Conservation (phyloP, 1,139 yeast genomes). For the Pichia sp. region DNA sequence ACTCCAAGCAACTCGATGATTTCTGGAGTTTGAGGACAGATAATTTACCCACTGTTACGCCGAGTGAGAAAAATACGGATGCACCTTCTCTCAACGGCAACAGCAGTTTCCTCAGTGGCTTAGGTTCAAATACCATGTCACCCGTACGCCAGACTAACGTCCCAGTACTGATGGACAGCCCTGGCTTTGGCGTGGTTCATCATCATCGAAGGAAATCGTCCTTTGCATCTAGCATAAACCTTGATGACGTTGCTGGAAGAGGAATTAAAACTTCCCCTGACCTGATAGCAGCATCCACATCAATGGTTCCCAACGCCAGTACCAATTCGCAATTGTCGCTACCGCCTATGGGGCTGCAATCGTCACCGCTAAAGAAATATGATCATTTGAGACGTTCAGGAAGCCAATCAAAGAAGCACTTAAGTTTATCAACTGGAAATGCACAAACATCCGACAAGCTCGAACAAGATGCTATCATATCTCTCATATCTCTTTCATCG, state of each 20-base stretch:
- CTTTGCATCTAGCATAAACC: constrained; percentile 11
- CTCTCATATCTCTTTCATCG: constrained; percentile 29
- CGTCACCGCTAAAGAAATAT: background rate
- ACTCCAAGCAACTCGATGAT: constrained; percentile 16
- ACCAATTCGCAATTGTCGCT: constrained; percentile 1
- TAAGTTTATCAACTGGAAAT: background rate
- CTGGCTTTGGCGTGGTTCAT: constrained; percentile 1
- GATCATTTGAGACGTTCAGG: too few species aligned
- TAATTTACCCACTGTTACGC: constrained; percentile 18
- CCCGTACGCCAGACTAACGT: too few species aligned
- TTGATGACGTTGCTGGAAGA: constrained; percentile 20
- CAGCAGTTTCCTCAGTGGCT: too few species aligned
- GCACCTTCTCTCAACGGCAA: too few species aligned
- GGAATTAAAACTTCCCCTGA: constrained; percentile 14
- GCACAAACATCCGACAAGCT: constrained; percentile 12
- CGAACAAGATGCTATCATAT: constrained; percentile 30
- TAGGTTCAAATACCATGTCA: too few species aligned
- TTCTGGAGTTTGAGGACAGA: constrained; percentile 24
- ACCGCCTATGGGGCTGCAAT: constrained; percentile 5
- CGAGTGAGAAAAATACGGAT: too few species aligned
- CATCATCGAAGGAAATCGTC: constrained; percentile 9
- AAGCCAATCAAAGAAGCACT: background rate
- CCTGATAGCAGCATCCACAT: background rate
- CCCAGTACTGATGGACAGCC: constrained; percentile 7
- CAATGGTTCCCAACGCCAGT: background rate